Evolutionary conservation across 1,139 yeast genomes (phyloP).

Genomic region (Groenewaldozyma sp.): DNA sequence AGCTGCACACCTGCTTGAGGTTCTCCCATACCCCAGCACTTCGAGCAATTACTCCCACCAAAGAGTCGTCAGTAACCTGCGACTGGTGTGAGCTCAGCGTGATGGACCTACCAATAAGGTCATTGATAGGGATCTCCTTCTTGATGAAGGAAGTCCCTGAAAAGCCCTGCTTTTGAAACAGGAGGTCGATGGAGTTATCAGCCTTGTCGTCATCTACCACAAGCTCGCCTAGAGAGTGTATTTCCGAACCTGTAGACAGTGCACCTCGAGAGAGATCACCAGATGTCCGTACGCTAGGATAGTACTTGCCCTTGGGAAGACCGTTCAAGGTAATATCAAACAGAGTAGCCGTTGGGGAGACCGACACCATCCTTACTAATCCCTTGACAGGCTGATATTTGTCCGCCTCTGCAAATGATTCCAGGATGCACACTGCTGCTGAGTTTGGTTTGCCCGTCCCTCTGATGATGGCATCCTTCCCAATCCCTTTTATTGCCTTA

Average conservation of each 20-base stretch:
- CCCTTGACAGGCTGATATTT: slow-evolving; percentile 64
- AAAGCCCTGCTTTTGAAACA: slow-evolving; percentile 19
- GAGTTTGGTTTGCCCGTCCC: slow-evolving; percentile 85
- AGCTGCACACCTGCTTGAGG: slow-evolving; percentile 84
- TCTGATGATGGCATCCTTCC: slow-evolving; percentile 82
- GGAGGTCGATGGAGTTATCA: slow-evolving; percentile 28
- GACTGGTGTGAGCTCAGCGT: slow-evolving; percentile 40
- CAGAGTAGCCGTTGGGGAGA: slow-evolving; percentile 39
- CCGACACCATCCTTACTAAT: slow-evolving; percentile 76
- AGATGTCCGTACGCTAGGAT: slow-evolving; percentile 55
- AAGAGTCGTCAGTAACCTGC: slow-evolving; percentile 35
- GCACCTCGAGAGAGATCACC: slow-evolving; percentile 80
- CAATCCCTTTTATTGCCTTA: slow-evolving; percentile 55
- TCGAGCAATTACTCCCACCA: slow-evolving; percentile 86
- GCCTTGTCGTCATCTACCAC: slow-evolving; percentile 34
- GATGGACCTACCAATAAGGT: slow-evolving; percentile 74
- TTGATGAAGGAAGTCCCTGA: slow-evolving; percentile 58
- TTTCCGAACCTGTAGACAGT: slow-evolving; percentile 54
- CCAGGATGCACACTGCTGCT: slow-evolving; percentile 88
- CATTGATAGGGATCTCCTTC: slow-evolving; percentile 39
- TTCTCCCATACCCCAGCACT: slow-evolving; percentile 98
- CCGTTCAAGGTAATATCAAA: slow-evolving; percentile 78
- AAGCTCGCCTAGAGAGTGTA: slow-evolving; percentile 30
- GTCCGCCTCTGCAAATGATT: slow-evolving; percentile 50
- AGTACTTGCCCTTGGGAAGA: slow-evolving; percentile 50